Base-by-base conservation (phyloP, 148 eudicot species). In the Bassia scoparia region DNA sequence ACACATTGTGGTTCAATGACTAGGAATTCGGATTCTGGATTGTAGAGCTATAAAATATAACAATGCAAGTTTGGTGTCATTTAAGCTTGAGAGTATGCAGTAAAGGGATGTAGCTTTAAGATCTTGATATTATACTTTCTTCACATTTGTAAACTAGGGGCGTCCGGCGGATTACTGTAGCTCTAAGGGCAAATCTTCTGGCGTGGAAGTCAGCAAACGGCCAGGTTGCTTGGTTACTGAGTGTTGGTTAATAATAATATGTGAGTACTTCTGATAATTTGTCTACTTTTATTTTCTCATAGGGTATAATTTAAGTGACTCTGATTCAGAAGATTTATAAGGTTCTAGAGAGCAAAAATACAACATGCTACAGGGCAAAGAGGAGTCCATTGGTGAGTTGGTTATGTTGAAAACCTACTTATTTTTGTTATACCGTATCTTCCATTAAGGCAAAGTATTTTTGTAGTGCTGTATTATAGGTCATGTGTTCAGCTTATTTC, bases 281-380 rank as follows among this genome's bases (percentile, higher is more conserved):
- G 26, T 66, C 68, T 68, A 69, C 41, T 50, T 79, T 7, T 61
- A 7, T n/a, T 49, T 76, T 23, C 69, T 60, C 61, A 46, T 63
- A 85, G 88, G 88, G 24, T 85, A 86, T 66, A 83, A 86, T 83
- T 84, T 79, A 41, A 86, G 88, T 77, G 88, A 86, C 63, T 83
- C 88, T 9, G 88, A 85, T 63, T 85, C 86, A 35, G 83, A 86
- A 73, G 86, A 81, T 72, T 44, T 70, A 49, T 62, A 70, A 74
- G 70, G 48, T 49, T 52, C 62, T 61, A 80, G 82, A n/a, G 76
- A 61, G 79, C 59, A n/a, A 61, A 76, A 77, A 35, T 67, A 49
- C 30, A 48, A 68, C 54, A 29, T 77, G 9, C 16, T 59, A 58
- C 43, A 44, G n/a, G 34, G 41, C 30, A 35, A 65, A 54, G 63